Conservation (phyloP, 768 basidiomycete species). For the Lactarius evosmus region DNA sequence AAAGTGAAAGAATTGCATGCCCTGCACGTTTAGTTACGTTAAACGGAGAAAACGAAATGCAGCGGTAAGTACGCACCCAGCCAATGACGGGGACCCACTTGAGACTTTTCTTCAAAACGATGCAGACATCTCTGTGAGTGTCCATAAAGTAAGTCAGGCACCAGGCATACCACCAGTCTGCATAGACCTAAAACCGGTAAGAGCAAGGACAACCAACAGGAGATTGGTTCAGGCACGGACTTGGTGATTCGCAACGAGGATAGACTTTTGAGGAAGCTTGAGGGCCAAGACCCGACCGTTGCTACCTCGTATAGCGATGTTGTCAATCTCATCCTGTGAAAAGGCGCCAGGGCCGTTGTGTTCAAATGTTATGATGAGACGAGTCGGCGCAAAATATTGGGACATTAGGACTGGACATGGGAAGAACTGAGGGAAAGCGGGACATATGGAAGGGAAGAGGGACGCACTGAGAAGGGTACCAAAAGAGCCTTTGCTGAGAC, state of each 20-base stretch:
- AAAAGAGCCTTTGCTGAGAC: constrained; percentile 82
- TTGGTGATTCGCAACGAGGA: constrained; percentile 93
- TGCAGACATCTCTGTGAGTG: constrained; percentile 73
- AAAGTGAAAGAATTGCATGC: constrained; percentile 93
- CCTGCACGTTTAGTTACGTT: constrained; percentile 40
- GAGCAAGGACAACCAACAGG: neutral
- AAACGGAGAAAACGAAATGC: neutral
- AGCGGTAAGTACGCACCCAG: constrained; percentile 55
- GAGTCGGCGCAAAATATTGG: constrained; percentile 80
- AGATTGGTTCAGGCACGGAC: constrained; percentile 37
- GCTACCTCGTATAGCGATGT: constrained; percentile 53
- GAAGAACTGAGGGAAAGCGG: neutral
- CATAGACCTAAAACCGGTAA: constrained; percentile 51
- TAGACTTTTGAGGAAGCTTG: constrained; percentile 71
- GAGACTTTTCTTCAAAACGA: constrained; percentile 89
- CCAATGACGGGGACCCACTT: constrained; percentile 85
- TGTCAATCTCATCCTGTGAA: constrained; percentile 54
- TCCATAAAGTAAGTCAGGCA: constrained; percentile 68
- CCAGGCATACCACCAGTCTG: constrained; percentile 88
- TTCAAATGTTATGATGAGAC: constrained; percentile 69
- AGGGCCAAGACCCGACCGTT: constrained; percentile 57
- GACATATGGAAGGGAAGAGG: neutral
- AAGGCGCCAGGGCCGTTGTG: constrained; percentile 62
- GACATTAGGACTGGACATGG: constrained; percentile 62
- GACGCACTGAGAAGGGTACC: constrained; percentile 66